Evolutionary conservation across 805 yeast genomes (phyloP), one percentile per base, ranked within the genome.

Genomic region (Metschnikowia bowlesiae): DNA sequence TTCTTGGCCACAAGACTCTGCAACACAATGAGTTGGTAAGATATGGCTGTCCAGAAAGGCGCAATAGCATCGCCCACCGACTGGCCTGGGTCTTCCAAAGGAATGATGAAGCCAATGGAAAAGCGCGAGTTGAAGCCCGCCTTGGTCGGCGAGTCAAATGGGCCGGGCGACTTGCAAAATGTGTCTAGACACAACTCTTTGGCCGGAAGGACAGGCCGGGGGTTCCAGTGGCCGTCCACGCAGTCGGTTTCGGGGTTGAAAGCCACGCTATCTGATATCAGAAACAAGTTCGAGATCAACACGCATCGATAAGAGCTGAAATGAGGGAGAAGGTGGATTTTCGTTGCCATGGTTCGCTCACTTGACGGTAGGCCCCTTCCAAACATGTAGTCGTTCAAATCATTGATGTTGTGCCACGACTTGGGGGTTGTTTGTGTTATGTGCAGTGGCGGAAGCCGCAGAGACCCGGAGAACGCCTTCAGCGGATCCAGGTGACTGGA

Each of bases 361-460:
- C 70, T 76, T 7, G 77, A 65, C 8, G 81, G 79, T 32, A 80
- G 64, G 0, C 84, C 84, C 46, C 79, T 75, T 10, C 85, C 85
- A 62, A 80, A 80, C 79, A 80, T 78, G 55, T 72, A 77, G 49
- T 76, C 76, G 29, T 77, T 71, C 18, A 80, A 56, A 51, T 80
- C 83, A 49, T 64, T 66, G 22, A 67, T 54, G 14, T 74, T 68
- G 53, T 79, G 82, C 48, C 70, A 67, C 2, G 37, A 45, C 66
- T 63, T 13, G 72, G 44, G 38, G 10, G 47, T 11, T 34, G 39
- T 18, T 6, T 34, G 16, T 14, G n/a, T 8, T 4, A 28, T 4
- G 6, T 28, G 46, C 36, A 28, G 43, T n/a, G 33, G 46, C 6
- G 33, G 45, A 16, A 16, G 34, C 34, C 50, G 13, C 37, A 37